phyloP scores from a whole-genome alignment of 2,329 filamentous ascomycete species.

The Ceratocystis harringtonii region DNA sequence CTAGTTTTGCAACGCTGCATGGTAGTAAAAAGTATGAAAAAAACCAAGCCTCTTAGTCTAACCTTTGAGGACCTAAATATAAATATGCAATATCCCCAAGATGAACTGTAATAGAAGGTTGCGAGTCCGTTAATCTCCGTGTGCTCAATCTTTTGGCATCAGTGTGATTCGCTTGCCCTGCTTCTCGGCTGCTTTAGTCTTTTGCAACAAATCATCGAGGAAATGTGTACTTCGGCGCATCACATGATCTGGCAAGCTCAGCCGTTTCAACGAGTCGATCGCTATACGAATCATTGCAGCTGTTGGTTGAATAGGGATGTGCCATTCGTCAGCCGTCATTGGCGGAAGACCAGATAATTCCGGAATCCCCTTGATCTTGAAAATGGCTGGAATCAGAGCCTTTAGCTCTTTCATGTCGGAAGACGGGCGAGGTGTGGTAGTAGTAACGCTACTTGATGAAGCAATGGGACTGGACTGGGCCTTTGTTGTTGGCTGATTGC shows the following conservation, averaged over 20 bases:
- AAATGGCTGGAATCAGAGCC: conserved; percentile 5
- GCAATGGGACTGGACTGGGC: not conserved
- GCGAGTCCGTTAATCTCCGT: not conserved
- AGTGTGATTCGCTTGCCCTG: conserved; percentile 7
- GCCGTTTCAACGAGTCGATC: conserved; percentile 3
- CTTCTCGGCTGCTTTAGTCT: conserved; percentile 5
- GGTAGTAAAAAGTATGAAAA: too few relatives aligned
- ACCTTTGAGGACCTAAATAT: too few relatives aligned
- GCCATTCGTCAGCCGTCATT: not conserved
- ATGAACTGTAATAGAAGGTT: not conserved
- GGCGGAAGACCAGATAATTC: not conserved
- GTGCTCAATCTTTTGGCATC: not conserved
- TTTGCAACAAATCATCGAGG: conserved; percentile 11
- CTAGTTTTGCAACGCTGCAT: not conserved
- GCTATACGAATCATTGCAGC: conserved; percentile 10
- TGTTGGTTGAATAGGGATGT: not conserved
- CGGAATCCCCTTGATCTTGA: not conserved
- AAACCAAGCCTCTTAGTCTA: too few relatives aligned
- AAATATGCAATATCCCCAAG: not conserved
- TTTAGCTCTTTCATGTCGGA: conserved; percentile 6
- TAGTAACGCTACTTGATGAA: not conserved
- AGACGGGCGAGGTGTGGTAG: not conserved
- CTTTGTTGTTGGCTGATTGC: not conserved
- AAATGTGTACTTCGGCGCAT: conserved; percentile 2
- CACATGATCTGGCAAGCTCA: not conserved